Conservation (phyloP, 345 rosid genomes). For the Eucalyptus coolabah region DNA sequence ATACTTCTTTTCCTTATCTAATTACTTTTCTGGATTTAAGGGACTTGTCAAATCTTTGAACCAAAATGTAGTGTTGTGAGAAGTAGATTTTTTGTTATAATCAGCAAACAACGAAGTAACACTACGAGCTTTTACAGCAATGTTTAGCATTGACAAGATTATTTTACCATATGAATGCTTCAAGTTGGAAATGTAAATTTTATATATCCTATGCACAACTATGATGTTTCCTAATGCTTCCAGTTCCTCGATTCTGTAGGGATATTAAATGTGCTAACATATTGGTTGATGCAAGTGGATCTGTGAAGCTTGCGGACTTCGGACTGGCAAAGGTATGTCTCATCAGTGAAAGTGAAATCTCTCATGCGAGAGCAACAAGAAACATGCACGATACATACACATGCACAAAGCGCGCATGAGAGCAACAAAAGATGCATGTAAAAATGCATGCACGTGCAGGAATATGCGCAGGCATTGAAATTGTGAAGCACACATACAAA, state of each 20-base stretch:
- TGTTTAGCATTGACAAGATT: no score
- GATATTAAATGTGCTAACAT: constrained; percentile 26
- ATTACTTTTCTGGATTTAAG: not conserved
- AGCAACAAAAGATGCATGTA: not conserved
- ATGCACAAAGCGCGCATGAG: rapidly evolving
- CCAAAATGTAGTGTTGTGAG: not conserved
- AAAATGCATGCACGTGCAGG: not conserved
- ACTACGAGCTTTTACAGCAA: not conserved
- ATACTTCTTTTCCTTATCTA: no score
- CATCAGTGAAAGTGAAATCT: not conserved
- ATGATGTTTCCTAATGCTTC: not conserved
- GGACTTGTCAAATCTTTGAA: not conserved
- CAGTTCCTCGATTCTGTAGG: not conserved
- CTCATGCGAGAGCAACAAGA: rapidly evolving
- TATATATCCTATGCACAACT: rapidly evolving
- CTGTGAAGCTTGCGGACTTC: constrained; percentile 21
- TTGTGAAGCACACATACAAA: not conserved
- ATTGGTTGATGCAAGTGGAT: constrained; percentile 7
- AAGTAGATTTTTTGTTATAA: no score
- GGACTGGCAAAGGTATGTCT: constrained; percentile 10
- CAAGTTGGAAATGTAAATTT: not conserved
- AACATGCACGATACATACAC: rapidly evolving
- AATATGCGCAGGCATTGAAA: no score
- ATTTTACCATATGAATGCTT: rapidly evolving
- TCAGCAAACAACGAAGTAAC: not conserved